Base-by-base conservation (phyloP, 2,329 filamentous ascomycete species). In the Pseudopithomyces chartarum region DNA sequence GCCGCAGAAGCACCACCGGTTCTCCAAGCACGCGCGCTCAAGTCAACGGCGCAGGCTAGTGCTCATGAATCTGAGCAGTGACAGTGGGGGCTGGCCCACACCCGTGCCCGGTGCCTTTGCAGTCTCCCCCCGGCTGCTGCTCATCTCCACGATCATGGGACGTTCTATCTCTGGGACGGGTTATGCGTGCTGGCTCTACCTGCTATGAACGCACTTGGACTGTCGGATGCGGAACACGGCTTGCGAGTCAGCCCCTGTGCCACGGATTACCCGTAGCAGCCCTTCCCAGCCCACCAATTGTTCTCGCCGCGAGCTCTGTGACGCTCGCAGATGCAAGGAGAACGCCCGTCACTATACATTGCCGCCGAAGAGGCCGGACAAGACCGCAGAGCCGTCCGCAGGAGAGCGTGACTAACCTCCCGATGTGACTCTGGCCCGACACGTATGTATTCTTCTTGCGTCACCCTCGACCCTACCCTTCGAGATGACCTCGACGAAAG, bases 51-150 rank as follows among this genome's bases (percentile, higher is more conserved):
- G 19, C 48, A 26, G 22, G 26, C 48, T 40, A 51, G 48, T 40
- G 38, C 45, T 23, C 48, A 51, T 51, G 38, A 51, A n/a, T 43
- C 23, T 33, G 48, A 42, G 38, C 36, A 40, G 26, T 23, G 48
- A 22, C 7, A 36, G 48, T 51, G 48, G 36, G 38, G 48, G 46
- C 32, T 48, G 45, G 32, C 45, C 32, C 20, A 15, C 15, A 2
- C 20, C 33, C 6, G 44, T 20, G 23, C 32, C 13, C 20, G 22
- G 43, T n/a, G 15, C 34, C 34, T 17, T 8, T n/a, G 2, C 46
- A 6, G 34, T 17, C 34, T 10, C 29, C 47, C n/a, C 47, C 47
- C 47, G 47, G 36, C 22, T 39, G 39, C 32, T 10, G 13, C 47
- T 42, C 47, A 32, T 22, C 45, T 48, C 45, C 33, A 47, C 8